Percentiles rank a stretch among this genome's conserved stretches.
Conservation (phyloP, 306 rosid species). For the Lathyrus aphaca region DNA sequence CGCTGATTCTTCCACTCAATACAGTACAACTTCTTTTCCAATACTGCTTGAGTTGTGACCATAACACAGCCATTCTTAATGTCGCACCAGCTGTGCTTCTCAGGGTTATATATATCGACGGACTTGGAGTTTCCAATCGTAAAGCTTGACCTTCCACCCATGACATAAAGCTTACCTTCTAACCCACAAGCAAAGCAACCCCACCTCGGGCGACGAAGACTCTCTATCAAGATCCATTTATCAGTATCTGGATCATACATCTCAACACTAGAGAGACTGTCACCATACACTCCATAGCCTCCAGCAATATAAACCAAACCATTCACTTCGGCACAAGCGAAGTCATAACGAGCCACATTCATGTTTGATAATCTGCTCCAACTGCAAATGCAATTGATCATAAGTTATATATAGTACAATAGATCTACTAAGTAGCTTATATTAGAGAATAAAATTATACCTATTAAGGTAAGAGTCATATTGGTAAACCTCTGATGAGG, state of each 20-base stretch:
- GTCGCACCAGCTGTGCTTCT: conserved; percentile 77
- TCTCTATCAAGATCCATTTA: conserved; percentile 75
- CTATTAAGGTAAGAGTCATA: conserved; percentile 76
- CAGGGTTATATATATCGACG: conserved; percentile 78
- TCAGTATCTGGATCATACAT: conserved; percentile 71
- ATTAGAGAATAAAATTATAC: conserved; percentile 27
- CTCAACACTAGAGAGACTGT: conserved; percentile 80
- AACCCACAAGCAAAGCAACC: conserved; percentile 94
- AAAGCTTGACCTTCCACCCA: conserved; percentile 98
- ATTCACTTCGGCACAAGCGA: conserved; percentile 77
- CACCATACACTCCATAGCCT: conserved; percentile 68
- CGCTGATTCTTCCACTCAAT: conserved; percentile 96
- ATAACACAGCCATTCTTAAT: conserved; percentile 97
- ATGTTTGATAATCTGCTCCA: conserved; percentile 72
- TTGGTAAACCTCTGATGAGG: conserved; percentile 70
- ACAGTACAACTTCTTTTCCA: conserved; percentile 82
- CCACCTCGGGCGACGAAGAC: conserved; percentile 91
- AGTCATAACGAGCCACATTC: conserved; percentile 82
- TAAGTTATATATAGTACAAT: conserved; percentile 11
- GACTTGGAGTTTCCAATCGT: conserved; percentile 90
- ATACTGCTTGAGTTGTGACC: conserved; percentile 92
- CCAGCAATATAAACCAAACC: conserved; percentile 80
- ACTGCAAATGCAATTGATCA: conserved; percentile 50
- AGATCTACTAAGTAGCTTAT: conserved; percentile 3
- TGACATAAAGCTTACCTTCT: conserved; percentile 84